Percentiles rank a stretch among this genome's conserved stretches.
Conservation (phyloP, 305 asterid genomes). For the Fraxinus sp. region DNA sequence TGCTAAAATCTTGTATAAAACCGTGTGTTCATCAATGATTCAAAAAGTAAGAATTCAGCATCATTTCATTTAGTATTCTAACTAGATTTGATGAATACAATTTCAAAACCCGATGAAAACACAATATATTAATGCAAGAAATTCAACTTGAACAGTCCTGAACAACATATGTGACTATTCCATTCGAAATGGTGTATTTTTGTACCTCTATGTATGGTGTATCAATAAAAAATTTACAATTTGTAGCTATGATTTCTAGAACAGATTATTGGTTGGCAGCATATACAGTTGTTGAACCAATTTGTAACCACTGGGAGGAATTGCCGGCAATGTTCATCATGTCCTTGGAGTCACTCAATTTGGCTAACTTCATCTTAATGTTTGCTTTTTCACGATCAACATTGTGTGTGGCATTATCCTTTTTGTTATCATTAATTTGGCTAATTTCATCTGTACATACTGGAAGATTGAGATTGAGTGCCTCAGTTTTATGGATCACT, state of each 20-base stretch:
- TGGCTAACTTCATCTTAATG: slow-evolving; percentile 55
- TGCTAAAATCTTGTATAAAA: too few species aligned
- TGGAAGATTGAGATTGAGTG: slow-evolving; percentile 56
- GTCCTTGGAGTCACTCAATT: slow-evolving; percentile 57
- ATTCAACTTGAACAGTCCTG: too few species aligned
- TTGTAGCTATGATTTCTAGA: not conserved
- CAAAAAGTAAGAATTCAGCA: too few species aligned
- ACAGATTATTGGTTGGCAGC: slow-evolving; percentile 26
- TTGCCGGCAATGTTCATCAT: slow-evolving; percentile 31
- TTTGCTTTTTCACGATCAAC: slow-evolving; percentile 50
- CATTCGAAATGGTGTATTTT: too few species aligned
- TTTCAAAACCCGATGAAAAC: too few species aligned
- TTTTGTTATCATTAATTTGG: not conserved
- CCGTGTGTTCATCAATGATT: too few species aligned
- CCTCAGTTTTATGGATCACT: slow-evolving; percentile 24
- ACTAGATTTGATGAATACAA: too few species aligned
- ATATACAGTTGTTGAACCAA: slow-evolving; percentile 45
- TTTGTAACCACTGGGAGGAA: slow-evolving; percentile 70
- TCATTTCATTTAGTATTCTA: too few species aligned
- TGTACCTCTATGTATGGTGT: not conserved
- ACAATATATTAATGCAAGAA: too few species aligned
- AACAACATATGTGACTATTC: too few species aligned
- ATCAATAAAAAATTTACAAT: not conserved
- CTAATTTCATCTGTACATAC: slow-evolving; percentile 38
- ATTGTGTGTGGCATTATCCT: not conserved